Base-by-base conservation (phyloP, 306 rosid species). In the Citrullus colocynthis region DNA sequence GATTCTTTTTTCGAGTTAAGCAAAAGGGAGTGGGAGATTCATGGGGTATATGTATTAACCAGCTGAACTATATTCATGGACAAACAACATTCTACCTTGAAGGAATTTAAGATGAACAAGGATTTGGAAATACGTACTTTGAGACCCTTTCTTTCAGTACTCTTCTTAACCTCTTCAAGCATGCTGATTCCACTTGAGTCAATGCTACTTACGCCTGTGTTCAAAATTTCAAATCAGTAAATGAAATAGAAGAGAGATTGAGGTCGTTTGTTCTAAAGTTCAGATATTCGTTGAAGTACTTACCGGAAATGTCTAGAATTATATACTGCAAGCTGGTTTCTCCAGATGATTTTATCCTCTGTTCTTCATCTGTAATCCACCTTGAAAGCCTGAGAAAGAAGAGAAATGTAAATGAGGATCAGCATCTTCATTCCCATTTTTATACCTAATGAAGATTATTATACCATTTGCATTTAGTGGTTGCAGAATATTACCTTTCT, bases 281-380 rank as follows among this genome's bases (percentile, higher is more conserved):
- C 36, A 75, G 11, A 37, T 75, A 12, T 5, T 21, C 0, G 4
- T 49, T 9, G 24, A 77, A 34, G 28, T 30, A 49, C 87, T 82
- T 75, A 82, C 89, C 78, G 41, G 81, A 78, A 6, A 84, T 20
- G 70, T 86, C 86, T 41, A 86, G 70, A 44, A 86, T 57, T 57
- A 86, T 44, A 18, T 82, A 80, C 51, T 80, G 81, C 56, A 86
- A 80, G 64, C 80, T 82, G 58, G 82, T 60, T 75, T 82, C 81
- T 63, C 87, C 87, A 0, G 81, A 75, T 34, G 81, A 30, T 80
- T 84, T 82, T 57, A 82, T 20, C 78, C 71, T 82, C 59, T 84
- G 84, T 84, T 86, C 89, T 73, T 86, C 86, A n/a, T 84, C 87
- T 1, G 59, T 59, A 30, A 86, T 84, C 89, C 89, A 86, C 74